Conservation (phyloP, 1,284 basidiomycete genomes). For the Baeospora myosura region DNA sequence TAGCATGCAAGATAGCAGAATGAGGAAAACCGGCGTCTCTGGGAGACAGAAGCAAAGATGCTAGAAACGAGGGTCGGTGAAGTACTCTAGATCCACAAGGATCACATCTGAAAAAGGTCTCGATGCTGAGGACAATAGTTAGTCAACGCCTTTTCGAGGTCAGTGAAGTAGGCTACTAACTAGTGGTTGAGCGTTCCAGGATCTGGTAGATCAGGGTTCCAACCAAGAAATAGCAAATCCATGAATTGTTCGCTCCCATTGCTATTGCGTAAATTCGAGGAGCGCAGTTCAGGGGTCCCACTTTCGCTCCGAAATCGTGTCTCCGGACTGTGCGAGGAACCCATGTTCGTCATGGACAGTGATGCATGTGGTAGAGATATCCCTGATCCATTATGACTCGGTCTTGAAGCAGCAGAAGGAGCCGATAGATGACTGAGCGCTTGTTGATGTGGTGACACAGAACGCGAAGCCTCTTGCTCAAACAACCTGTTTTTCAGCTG, state of each 20-base stretch:
- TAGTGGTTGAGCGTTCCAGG: conserved; percentile 65
- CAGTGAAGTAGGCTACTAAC: conserved; percentile 35
- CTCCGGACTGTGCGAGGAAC: conserved; percentile 35
- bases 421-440: conserved; percentile 8
- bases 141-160: conserved; percentile 5
- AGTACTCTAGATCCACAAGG: conserved; percentile 75
- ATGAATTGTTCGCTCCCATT: conserved; percentile 49
- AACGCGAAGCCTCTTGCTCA: conserved; percentile 39
- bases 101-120: conserved; percentile 76
- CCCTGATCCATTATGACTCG: conserved; percentile 23
- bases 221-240: conserved; percentile 64
- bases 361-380: conserved; percentile 44
- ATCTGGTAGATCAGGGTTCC: conserved; percentile 76
- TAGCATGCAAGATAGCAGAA: conserved; percentile 74
- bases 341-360: conserved; percentile 34
- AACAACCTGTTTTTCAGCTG: conserved; percentile 56
- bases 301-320: conserved; percentile 39
- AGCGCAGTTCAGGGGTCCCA: conserved; percentile 42
- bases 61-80: conserved; percentile 71
- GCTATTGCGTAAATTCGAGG: conserved; percentile 26
- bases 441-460: conserved; percentile 32
- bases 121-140: conserved; percentile 43
- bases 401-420: conserved; percentile 13
- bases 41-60: conserved; percentile 68
- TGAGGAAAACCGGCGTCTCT: conserved; percentile 75